These are phyloP conservation scores for Melampsora occidentalis DNA, from an alignment of 1,284 basidiomycete genomes.

Conservation along the genomic window DNA sequence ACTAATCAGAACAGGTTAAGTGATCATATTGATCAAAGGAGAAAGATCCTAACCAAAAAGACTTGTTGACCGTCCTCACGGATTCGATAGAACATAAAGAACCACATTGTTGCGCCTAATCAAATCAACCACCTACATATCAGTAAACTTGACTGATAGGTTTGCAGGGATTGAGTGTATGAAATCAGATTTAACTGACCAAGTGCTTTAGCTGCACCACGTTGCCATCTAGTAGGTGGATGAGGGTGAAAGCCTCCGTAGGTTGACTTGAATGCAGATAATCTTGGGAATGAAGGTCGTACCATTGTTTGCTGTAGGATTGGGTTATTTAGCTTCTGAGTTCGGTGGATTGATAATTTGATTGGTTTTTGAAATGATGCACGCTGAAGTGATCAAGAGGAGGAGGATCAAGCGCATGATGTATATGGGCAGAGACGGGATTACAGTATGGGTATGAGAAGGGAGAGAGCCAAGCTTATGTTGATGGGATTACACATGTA, in stretches of 20 bases:
- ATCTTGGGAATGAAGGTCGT: too few species aligned
- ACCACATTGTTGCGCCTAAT: slow-evolving; percentile 40
- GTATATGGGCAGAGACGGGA: too few species aligned
- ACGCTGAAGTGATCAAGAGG: too few species aligned
- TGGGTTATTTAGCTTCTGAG: too few species aligned
- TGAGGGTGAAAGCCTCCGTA: slow-evolving; percentile 38
- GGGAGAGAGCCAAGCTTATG: too few species aligned
- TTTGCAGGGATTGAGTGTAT: not conserved
- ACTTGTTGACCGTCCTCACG: slow-evolving; percentile 40
- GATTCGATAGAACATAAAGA: slow-evolving; percentile 41
- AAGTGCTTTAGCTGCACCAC: slow-evolving; percentile 26
- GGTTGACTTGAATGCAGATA: not conserved
- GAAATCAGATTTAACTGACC: slow-evolving; percentile 8
- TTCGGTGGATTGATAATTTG: too few species aligned
- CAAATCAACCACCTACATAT: not conserved
- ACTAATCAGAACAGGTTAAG: not conserved
- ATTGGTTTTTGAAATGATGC: too few species aligned
- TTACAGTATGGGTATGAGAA: too few species aligned
- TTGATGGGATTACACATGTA: too few species aligned
- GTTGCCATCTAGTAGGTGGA: slow-evolving; percentile 32
- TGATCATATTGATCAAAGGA: not conserved
- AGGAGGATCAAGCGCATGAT: too few species aligned
- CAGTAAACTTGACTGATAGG: not conserved
- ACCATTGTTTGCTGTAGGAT: too few species aligned
- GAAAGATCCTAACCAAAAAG: slow-evolving; percentile 22